phyloP scores from a whole-genome alignment of 768 basidiomycete genomes.

The Tylopilus plumbeoviolaceoides region DNA sequence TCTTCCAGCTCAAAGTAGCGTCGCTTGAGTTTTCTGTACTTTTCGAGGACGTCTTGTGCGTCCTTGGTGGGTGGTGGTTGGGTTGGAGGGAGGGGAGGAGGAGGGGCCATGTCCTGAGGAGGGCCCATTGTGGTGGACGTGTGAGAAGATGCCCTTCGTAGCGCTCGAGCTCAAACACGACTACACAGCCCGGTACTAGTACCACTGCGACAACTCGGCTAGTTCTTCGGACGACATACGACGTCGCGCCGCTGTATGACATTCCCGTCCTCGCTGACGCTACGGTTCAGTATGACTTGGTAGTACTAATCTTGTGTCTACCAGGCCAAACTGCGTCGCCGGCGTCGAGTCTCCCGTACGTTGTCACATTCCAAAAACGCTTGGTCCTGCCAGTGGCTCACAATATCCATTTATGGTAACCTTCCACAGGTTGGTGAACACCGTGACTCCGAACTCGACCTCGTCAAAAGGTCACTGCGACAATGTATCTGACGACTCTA shows the following conservation, averaged over 20 bases:
- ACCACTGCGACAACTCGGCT: constrained; percentile 10
- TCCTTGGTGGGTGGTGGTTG: constrained; percentile 34
- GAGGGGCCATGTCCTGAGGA: constrained; percentile 47
- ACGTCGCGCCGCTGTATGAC: not conserved
- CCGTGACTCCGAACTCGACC: too few species aligned
- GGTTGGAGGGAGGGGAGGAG: constrained; percentile 32
- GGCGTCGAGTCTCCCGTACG: too few species aligned
- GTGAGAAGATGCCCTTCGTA: constrained; percentile 20
- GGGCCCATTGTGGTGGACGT: constrained; percentile 34
- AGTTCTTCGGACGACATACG: not conserved
- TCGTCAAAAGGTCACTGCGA: not conserved
- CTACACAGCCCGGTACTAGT: constrained; percentile 27
- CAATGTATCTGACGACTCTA: too few species aligned
- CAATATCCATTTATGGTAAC: constrained; percentile 25
- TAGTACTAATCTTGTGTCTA: too few species aligned
- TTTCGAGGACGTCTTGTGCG: constrained; percentile 50
- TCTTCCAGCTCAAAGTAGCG: constrained; percentile 67
- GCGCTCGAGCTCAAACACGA: constrained; percentile 30
- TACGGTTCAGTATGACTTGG: not conserved
- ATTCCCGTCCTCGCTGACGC: not conserved
- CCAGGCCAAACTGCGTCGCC: too few species aligned
- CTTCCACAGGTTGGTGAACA: not conserved
- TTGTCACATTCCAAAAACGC: constrained; percentile 13
- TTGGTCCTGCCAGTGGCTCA: constrained; percentile 21
- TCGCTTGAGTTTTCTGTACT: constrained; percentile 62